Conservation (phyloP, 306 rosid species). For the Dalbergia cultrata region DNA sequence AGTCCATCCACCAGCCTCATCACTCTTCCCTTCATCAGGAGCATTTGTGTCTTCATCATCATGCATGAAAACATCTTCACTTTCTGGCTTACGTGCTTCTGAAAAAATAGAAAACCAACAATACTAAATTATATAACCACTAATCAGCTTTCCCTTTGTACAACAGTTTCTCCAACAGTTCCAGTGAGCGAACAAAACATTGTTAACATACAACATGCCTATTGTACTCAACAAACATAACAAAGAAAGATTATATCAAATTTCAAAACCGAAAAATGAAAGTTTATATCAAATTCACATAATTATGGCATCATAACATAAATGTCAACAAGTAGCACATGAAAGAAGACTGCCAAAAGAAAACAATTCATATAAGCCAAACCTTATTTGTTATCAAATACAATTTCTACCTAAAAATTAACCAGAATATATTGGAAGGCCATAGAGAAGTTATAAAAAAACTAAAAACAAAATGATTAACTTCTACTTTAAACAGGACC, state of each 20-base stretch:
- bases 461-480: neutral
- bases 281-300: slow-evolving; percentile 16
- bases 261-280: neutral
- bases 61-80: slow-evolving; percentile 88
- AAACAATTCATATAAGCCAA: slow-evolving; percentile 6
- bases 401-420: slow-evolving; percentile 7
- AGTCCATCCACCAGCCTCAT: slow-evolving; percentile 84
- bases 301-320: slow-evolving; percentile 15
- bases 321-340: slow-evolving; percentile 16
- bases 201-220: slow-evolving; percentile 17
- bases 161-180: slow-evolving; percentile 15
- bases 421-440: neutral
- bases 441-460: neutral
- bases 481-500: slow-evolving; percentile 31
- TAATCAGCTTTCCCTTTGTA: slow-evolving; percentile 19
- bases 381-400: neutral
- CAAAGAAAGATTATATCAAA: neutral
- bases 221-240: slow-evolving; percentile 31
- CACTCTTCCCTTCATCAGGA: slow-evolving; percentile 61
- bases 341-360: slow-evolving; percentile 18
- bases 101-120: slow-evolving; percentile 50
- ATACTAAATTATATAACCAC: slow-evolving; percentile 28
- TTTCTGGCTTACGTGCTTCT: slow-evolving; percentile 88
- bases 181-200: slow-evolving; percentile 23
- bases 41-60: slow-evolving; percentile 72